Conservation (phyloP, 2,329 filamentous ascomycete species). For the Colletotrichum navitas region DNA sequence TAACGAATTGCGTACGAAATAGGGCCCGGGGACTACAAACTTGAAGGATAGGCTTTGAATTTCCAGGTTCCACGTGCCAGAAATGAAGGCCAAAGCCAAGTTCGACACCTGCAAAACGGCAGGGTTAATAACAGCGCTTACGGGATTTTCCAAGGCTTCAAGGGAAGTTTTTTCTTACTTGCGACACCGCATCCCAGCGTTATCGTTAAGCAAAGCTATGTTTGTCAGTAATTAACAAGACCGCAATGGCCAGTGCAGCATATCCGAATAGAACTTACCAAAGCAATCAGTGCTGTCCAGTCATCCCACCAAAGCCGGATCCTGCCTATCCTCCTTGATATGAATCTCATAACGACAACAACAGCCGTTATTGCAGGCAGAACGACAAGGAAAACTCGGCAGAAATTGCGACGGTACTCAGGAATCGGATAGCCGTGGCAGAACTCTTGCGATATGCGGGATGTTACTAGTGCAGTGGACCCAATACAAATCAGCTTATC, state of each 20-base stretch:
- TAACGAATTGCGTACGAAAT: background rate
- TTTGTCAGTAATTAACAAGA: background rate
- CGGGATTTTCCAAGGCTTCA: background rate
- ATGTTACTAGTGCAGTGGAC: background rate
- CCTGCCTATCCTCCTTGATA: slow-evolving; percentile 14
- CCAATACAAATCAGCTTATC: background rate
- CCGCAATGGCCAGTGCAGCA: background rate
- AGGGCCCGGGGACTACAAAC: background rate
- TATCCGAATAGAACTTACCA: slow-evolving; percentile 12
- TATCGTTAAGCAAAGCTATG: slow-evolving; percentile 15
- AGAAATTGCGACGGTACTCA: slow-evolving; percentile 2
- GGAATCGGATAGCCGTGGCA: slow-evolving; percentile 27
- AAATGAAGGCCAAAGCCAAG: slow-evolving; percentile 45
- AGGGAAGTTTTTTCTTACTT: background rate
- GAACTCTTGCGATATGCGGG: slow-evolving; percentile 4
- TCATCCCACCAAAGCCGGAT: slow-evolving; percentile 40
- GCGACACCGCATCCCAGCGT: slow-evolving; percentile 5
- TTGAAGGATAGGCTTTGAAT: slow-evolving; percentile 30
- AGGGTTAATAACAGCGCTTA: background rate
- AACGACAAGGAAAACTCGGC: slow-evolving; percentile 15
- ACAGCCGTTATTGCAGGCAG: slow-evolving; percentile 10
- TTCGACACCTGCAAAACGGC: background rate
- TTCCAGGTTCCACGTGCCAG: slow-evolving; percentile 44
- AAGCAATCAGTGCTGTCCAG: slow-evolving; percentile 30
- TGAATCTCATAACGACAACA: slow-evolving; percentile 21